Percentiles rank a stretch among this genome's conserved stretches.
Conservation (phyloP, 129 eudicot genomes). For the Calendula officinalis region DNA sequence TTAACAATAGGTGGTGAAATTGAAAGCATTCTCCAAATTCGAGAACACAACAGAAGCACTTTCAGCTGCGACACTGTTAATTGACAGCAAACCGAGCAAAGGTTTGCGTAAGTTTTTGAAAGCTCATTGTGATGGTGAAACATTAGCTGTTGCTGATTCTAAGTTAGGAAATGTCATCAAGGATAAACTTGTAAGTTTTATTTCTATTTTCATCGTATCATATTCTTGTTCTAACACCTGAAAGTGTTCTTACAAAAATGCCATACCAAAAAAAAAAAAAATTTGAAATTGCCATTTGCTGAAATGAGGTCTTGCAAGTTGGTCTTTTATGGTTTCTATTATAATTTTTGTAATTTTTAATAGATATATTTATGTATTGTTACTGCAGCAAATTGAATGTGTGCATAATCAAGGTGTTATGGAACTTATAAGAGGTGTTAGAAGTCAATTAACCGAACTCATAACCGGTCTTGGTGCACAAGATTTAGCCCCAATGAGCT, state of each 20-base stretch:
- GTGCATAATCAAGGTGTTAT: slow-evolving; percentile 73
- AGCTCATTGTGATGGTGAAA: slow-evolving; percentile 70
- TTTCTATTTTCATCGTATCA: no score
- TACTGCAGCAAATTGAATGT: slow-evolving; percentile 69
- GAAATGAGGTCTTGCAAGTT: no score
- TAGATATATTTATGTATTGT: no score
- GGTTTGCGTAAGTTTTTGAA: slow-evolving; percentile 70
- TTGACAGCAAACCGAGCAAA: slow-evolving; percentile 76
- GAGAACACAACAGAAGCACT: slow-evolving; percentile 75
- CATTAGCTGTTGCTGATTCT: slow-evolving; percentile 41
- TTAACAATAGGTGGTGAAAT: slow-evolving; percentile 53
- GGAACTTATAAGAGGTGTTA: slow-evolving; percentile 89
- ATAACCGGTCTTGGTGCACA: slow-evolving; percentile 69
- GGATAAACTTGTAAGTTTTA: no score
- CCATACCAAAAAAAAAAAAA: no score
- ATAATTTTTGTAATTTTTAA: no score
- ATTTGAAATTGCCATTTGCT: no score
- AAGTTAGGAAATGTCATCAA: no score
- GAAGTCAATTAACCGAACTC: slow-evolving; percentile 74
- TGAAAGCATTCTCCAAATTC: slow-evolving; percentile 16
- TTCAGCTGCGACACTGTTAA: slow-evolving; percentile 51
- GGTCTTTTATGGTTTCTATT: no score
- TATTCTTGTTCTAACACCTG: no score
- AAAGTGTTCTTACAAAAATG: no score
- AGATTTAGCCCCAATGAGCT: slow-evolving; percentile 6